Evolutionary conservation across 2,329 filamentous ascomycete genomes (phyloP), one percentile per base, ranked within the genome.

Genomic region (Apiospora aurea): DNA sequence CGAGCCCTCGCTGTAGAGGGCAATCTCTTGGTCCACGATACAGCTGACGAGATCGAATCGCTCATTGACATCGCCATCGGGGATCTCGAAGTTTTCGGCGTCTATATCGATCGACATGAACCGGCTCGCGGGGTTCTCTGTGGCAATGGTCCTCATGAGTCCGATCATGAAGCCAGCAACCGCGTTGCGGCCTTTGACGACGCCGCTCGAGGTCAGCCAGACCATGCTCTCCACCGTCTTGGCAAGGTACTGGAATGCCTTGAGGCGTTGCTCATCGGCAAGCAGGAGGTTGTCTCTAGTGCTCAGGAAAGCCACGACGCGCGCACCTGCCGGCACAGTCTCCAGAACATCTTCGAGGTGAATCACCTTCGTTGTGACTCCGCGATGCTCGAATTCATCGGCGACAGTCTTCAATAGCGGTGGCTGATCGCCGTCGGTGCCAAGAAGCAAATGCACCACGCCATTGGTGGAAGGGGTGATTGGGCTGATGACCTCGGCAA

Each of bases 101-200:
- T 77, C 74, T 26, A 78, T 64, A 47, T 78, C 76, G 26, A 79
- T 72, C 1, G 76, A 77, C 0, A 77, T 21, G 69, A 74, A 78
- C 4, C 69, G 53, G 16, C 24, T 46, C 0, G 73, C 70, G 2
- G 77, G 78, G 24, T 80, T 78, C 70, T 80, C 79, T 2, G 74
- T 76, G 18, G 57, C 70, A 16, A 80, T 49, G 0, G 74, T 72
- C 0, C 78, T 75, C 0, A 79, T 71, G 4, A 80, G 72, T 13
- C 79, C 79, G 7, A 73, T 13, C 6, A 77, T 73, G 4, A 80
- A 53, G 14, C 74, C 75, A 4, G 67, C 75, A 16, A 75, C 71
- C 6, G 79, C 75, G 61, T 77, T 75, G 2, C 67, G 71, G 11
- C 77, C 78, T 34, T 76, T 75, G 8, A 74, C 68, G 0, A 75